phyloP scores from a whole-genome alignment of 805 yeast genomes.

The Ogataea salicorniae region DNA sequence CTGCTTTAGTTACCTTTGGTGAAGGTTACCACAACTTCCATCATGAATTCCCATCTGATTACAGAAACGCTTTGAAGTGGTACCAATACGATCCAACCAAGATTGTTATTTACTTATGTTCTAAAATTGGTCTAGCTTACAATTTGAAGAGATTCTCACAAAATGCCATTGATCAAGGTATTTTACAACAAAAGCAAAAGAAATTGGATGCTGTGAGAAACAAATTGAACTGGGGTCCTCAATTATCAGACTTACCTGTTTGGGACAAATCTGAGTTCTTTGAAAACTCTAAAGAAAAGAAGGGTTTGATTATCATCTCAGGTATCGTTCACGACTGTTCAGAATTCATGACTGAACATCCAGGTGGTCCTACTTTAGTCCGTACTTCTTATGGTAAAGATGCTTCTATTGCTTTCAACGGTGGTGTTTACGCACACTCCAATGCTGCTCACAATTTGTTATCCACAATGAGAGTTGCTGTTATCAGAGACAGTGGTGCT shows the following conservation, averaged over 20 bases:
- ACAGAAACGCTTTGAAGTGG: slow-evolving; percentile 84
- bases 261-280: slow-evolving; percentile 65
- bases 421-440: slow-evolving; percentile 81
- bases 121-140: slow-evolving; percentile 64
- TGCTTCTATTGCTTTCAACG: slow-evolving; percentile 79
- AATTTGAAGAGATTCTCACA: slow-evolving; percentile 73
- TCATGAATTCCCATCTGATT: slow-evolving; percentile 86
- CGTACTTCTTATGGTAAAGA: slow-evolving; percentile 73
- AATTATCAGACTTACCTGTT: slow-evolving; percentile 60
- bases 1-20: slow-evolving; percentile 81
- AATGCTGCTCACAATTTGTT: slow-evolving; percentile 81
- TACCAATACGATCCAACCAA: slow-evolving; percentile 86
- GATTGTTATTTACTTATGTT: slow-evolving; percentile 49
- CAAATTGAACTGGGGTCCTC: slow-evolving; percentile 70
- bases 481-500: slow-evolving; percentile 63
- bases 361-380: slow-evolving; percentile 76
- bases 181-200: slow-evolving; percentile 80
- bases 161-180: slow-evolving; percentile 77
- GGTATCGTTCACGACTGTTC: slow-evolving; percentile 79
- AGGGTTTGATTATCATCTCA: slow-evolving; percentile 63
- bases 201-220: slow-evolving; percentile 60
- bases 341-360: slow-evolving; percentile 66
- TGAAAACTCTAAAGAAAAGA: slow-evolving; percentile 41
- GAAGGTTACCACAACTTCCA: slow-evolving; percentile 90
- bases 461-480: slow-evolving; percentile 80